Percentiles rank a stretch among this genome's conserved stretches.
Evolutionary conservation across 2,329 filamentous ascomycete species (phyloP).

Genomic region (Aureobasidium melanogenum): DNA sequence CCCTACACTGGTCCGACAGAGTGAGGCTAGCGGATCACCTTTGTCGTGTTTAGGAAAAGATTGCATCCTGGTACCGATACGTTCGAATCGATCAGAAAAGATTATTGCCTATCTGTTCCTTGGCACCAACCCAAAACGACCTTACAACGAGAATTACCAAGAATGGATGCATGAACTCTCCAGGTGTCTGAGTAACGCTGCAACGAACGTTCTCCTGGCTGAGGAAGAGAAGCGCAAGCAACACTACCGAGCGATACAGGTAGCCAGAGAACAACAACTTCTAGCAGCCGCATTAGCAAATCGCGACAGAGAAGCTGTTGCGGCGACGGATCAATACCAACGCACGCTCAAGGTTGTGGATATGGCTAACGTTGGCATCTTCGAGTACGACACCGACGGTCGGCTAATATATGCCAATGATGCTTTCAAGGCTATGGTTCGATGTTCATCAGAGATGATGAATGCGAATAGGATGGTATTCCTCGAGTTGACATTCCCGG

Average conservation of each 20-base stretch:
- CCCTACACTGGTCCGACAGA: not conserved
- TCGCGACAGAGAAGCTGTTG: constrained; percentile 9
- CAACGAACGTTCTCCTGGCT: not conserved
- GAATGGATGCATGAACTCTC: constrained; percentile 10
- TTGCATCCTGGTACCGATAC: constrained; percentile 1
- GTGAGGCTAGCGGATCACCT: no score
- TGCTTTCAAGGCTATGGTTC: constrained; percentile 7
- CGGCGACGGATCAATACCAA: constrained; percentile 5
- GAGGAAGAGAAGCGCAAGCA: constrained; percentile 5
- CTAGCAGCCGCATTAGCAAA: constrained; percentile 1
- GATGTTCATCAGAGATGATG: not conserved
- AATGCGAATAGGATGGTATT: not conserved
- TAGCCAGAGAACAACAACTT: not conserved
- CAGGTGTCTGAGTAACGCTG: constrained; percentile 9
- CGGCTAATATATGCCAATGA: constrained; percentile 11
- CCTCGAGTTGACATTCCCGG: not conserved
- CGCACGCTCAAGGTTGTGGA: constrained; percentile 14
- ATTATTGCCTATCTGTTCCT: constrained; percentile 10
- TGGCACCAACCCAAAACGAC: constrained; percentile 7
- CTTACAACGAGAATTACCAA: constrained; percentile 8
- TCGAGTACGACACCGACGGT: constrained; percentile 12
- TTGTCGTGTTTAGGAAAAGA: not conserved
- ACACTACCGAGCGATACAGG: not conserved
- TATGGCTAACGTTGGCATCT: constrained; percentile 13
- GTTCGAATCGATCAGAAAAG: constrained; percentile 7